Evolutionary conservation across 1,284 basidiomycete species (phyloP).

Genomic region (Pascua sp.): DNA sequence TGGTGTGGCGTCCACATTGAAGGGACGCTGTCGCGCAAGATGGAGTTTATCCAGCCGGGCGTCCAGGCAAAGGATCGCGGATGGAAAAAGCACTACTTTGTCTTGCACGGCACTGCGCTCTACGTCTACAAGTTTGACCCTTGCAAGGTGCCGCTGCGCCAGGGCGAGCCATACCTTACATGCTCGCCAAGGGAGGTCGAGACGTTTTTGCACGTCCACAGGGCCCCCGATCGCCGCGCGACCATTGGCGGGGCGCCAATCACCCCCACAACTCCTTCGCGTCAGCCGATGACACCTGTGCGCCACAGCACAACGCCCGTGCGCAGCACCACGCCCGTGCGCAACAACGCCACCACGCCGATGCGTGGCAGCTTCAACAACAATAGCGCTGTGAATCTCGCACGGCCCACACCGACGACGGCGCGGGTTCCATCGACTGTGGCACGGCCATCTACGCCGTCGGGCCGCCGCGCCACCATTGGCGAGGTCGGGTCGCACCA

Average conservation of each 20-base stretch:
- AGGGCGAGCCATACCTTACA: conserved; percentile 16
- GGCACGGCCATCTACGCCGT: neutral
- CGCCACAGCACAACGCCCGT: neutral
- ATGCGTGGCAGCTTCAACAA: neutral
- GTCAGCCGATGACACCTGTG: too few species aligned
- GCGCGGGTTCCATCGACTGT: neutral
- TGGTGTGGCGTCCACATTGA: conserved; percentile 74
- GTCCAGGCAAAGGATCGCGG: conserved; percentile 83
- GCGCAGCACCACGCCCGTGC: neutral
- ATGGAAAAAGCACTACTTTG: conserved; percentile 84
- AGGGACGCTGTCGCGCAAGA: conserved; percentile 83
- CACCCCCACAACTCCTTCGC: neutral
- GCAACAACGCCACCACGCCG: too few species aligned
- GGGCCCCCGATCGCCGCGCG: conserved; percentile 42
- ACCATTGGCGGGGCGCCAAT: conserved; percentile 14
- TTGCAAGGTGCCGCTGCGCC: conserved; percentile 46
- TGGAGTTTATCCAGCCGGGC: conserved; percentile 74
- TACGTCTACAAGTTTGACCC: conserved; percentile 71
- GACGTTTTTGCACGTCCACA: conserved; percentile 49
- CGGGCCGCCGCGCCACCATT: neutral
- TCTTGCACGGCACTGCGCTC: conserved; percentile 87
- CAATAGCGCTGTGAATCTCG: neutral
- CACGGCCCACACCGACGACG: too few species aligned
- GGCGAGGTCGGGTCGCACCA: conserved; percentile 9
- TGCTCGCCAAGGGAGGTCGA: conserved; percentile 36